phyloP scores from a whole-genome alignment of 2,329 filamentous ascomycete genomes.

The Clathrospora elynae region DNA sequence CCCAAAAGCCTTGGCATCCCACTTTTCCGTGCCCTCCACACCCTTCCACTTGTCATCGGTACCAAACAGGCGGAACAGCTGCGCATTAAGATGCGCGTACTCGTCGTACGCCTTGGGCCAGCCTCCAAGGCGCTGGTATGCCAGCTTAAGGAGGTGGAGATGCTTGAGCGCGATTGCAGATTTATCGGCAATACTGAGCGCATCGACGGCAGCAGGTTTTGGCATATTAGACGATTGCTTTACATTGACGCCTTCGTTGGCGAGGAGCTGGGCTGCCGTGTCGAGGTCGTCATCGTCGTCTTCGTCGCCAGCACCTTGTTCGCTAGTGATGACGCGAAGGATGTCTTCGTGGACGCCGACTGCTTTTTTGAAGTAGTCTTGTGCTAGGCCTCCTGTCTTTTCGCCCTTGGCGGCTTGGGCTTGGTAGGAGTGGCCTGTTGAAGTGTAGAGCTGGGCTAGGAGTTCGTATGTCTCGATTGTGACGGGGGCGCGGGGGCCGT shows the following conservation, averaged over 20 bases:
- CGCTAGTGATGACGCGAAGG: conserved; percentile 39
- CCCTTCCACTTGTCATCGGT: conserved; percentile 47
- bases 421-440: conserved; percentile 47
- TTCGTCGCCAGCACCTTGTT: conserved; percentile 20
- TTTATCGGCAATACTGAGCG: conserved; percentile 23
- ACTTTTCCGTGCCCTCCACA: conserved; percentile 55
- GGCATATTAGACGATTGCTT: conserved; percentile 21
- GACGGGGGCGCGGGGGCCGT: conserved; percentile 55
- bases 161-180: conserved; percentile 41
- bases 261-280: conserved; percentile 45
- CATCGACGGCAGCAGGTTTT: background rate
- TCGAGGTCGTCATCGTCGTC: conserved; percentile 46
- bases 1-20: conserved; percentile 54
- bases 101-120: conserved; percentile 57
- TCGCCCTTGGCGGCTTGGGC: conserved; percentile 41
- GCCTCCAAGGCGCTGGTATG: conserved; percentile 51
- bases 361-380: conserved; percentile 50
- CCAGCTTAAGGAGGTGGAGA: conserved; percentile 46
- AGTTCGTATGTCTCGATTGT: conserved; percentile 58
- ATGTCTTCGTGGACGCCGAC: conserved; percentile 40
- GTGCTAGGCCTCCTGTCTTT: conserved; percentile 43
- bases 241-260: conserved; percentile 41
- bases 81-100: conserved; percentile 55
- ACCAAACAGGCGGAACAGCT: conserved; percentile 51
- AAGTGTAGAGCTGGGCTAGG: conserved; percentile 57